Evolutionary conservation across 768 basidiomycete genomes (phyloP).

Genomic region (Crepidotus variabilis): DNA sequence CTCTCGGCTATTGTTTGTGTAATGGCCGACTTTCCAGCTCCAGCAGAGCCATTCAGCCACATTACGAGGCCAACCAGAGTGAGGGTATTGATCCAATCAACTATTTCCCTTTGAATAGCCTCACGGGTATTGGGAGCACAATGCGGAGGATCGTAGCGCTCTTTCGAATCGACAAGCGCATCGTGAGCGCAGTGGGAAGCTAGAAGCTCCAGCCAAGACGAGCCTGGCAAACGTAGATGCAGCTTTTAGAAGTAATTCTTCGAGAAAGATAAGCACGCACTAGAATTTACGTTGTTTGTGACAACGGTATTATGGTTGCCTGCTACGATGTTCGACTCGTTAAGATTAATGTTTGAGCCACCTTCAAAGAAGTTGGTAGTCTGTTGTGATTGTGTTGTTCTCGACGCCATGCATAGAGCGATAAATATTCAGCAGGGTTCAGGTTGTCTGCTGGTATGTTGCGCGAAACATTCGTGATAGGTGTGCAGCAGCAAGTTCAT

Average conservation of each 20-base stretch:
- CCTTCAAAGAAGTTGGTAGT: too few relatives aligned
- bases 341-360: too few relatives aligned
- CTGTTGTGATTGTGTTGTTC: too few relatives aligned
- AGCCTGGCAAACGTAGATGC: neutral
- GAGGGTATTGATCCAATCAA: constrained; percentile 7
- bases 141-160: constrained; percentile 12
- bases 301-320: too few relatives aligned
- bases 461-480: too few relatives aligned
- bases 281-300: too few relatives aligned
- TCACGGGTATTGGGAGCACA: constrained; percentile 11
- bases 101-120: constrained; percentile 6
- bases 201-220: neutral
- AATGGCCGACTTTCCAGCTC: constrained; percentile 17
- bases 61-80: constrained; percentile 5
- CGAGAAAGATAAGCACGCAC: too few relatives aligned
- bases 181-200: constrained; percentile 1
- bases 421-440: too few relatives aligned
- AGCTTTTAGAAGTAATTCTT: neutral
- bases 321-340: too few relatives aligned
- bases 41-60: constrained; percentile 18
- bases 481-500: too few relatives aligned
- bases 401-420: too few relatives aligned
- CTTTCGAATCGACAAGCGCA: constrained; percentile 13
- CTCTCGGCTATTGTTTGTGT: constrained; percentile 16
- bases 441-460: too few relatives aligned